These are phyloP conservation scores for Chaetomium strumarium DNA, from an alignment of 2,329 filamentous ascomycete genomes.

Conservation along the genomic window DNA sequence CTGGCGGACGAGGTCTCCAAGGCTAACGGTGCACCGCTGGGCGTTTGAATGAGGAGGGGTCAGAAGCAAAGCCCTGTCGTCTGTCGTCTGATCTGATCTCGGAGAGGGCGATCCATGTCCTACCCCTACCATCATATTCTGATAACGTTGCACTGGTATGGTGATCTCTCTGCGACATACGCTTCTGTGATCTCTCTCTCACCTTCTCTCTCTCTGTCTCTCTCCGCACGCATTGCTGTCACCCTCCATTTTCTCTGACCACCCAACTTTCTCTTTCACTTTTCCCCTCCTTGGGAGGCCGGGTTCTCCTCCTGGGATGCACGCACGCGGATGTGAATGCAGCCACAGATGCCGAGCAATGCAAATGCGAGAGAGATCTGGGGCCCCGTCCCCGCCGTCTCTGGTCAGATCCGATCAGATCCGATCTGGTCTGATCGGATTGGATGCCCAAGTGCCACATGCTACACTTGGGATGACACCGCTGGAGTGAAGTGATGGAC, in stretches of 20 bases:
- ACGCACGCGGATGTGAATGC: constrained; percentile 14
- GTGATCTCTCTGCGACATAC: constrained; percentile 17
- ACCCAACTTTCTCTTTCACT: neutral
- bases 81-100: constrained; percentile 3
- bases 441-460: too few species aligned
- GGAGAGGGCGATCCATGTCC: constrained; percentile 3
- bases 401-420: constrained; percentile 4
- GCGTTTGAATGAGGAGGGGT: too few species aligned
- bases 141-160: constrained; percentile 12
- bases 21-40: too few species aligned
- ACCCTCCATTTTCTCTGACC: neutral
- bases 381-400: too few species aligned
- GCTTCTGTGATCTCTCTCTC: constrained; percentile 5
- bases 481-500: too few species aligned
- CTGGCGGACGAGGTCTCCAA: too few species aligned
- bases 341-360: constrained; percentile 15
- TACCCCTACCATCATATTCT: neutral
- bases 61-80: constrained; percentile 4
- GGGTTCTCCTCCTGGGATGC: too few species aligned
- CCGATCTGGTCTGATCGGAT: too few species aligned
- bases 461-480: too few species aligned
- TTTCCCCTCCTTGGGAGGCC: too few species aligned
- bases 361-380: constrained; percentile 12
- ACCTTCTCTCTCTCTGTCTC: neutral
- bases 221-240: neutral